Base-by-base conservation (phyloP, 2,329 filamentous ascomycete genomes). In the Colletotrichum tofieldiae region DNA sequence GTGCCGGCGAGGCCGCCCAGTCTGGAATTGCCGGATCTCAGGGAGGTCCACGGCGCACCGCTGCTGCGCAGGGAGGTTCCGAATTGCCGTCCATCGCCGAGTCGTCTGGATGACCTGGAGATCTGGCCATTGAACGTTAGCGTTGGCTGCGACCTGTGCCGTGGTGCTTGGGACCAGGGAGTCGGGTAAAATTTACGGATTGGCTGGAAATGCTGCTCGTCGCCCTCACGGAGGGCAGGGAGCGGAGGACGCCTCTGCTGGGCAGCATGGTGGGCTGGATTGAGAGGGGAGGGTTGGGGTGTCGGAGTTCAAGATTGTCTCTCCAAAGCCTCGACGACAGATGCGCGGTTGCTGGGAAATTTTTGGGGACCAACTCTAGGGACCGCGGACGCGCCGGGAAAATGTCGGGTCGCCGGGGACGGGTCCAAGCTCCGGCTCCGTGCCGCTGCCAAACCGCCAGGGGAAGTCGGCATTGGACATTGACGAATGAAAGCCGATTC, bases 221-320 rank as follows among this genome's bases (percentile, higher is more conserved):
- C 78, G 79, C 75, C 78, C 80, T 73, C 73, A 76, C 75, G 52
- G 81, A 80, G 74, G 82, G 79, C 67, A 84, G 73, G 65, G 82
- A 81, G 75, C 82, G 81, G 76, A 81, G 79, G 76, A 84, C 79
- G 77, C 83, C 84, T 83, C 84, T 83, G 74, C 84, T 85, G 69
- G 84, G 83, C 77, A 86, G 81, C 84, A 86, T 86, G 71, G 75
- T 81, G 79, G 77, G 72, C 41, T 68, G 58, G 47, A 58, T 56
- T 65, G 66, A 54, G 74, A 55, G 69, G 55, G 14, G 49, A 64
- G 68, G 63, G 67, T 64, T 73, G 77, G 70, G 70, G 71, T 71
- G 74, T 75, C 71, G 66, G 39, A 54, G 37, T 49, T 69, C 59
- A 60, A 60, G 59, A 37, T 29, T n/a, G 54, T 32, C 69, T 26